Evolutionary conservation across 2,329 filamentous ascomycete species (phyloP).

Genomic region (Penicillium rolfsii): DNA sequence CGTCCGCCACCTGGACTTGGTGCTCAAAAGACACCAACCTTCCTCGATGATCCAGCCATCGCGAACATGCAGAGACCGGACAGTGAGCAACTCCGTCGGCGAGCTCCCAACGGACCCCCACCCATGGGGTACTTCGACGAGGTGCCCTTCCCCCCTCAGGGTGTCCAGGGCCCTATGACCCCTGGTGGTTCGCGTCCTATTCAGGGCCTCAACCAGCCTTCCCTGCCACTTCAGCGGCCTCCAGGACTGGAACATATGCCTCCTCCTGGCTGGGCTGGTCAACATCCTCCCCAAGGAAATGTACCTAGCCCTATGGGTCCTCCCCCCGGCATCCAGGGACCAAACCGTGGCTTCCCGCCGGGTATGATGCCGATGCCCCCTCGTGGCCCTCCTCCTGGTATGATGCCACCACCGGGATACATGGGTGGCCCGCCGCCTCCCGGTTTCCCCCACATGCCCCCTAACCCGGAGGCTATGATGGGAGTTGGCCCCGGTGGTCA

Average conservation of each 20-base stretch:
- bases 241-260: constrained; percentile 50
- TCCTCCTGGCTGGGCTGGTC: constrained; percentile 45
- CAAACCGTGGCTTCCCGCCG: constrained; percentile 41
- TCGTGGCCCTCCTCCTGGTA: constrained; percentile 47
- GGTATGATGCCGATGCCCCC: constrained; percentile 43
- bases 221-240: constrained; percentile 48
- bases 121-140: constrained; percentile 49
- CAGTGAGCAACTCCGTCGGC: constrained; percentile 41
- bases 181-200: constrained; percentile 39
- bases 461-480: constrained; percentile 44
- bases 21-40: constrained; percentile 41
- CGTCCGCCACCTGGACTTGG: constrained; percentile 41
- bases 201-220: constrained; percentile 38
- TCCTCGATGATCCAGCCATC: constrained; percentile 50
- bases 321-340: constrained; percentile 45
- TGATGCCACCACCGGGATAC: constrained; percentile 52
- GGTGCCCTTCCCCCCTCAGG: constrained; percentile 41
- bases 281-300: constrained; percentile 40
- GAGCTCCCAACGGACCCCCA: constrained; percentile 41
- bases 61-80: constrained; percentile 48
- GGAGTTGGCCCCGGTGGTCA: constrained; percentile 40
- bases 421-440: constrained; percentile 47
- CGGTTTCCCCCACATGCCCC: constrained; percentile 46
- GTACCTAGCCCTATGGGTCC: constrained; percentile 40
- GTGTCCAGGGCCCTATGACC: constrained; percentile 40